Conservation (phyloP, 1,284 basidiomycete species). For the Trametes polyzona region DNA sequence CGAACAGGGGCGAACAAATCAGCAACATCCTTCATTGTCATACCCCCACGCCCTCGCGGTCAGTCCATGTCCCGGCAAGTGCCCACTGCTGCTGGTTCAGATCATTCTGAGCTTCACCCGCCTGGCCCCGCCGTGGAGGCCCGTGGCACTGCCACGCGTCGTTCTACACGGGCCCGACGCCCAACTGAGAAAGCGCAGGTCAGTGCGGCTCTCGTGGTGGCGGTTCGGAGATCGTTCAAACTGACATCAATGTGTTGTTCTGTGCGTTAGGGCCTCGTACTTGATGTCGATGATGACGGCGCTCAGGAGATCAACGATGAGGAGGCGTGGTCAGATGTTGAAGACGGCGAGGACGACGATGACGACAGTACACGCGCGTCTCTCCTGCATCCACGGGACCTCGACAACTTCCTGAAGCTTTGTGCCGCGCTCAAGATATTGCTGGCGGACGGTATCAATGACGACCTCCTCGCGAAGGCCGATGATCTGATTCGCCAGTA, state of each 20-base stretch:
- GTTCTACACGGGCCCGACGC: not conserved
- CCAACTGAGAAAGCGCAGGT: not conserved
- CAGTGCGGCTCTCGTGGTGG: no score
- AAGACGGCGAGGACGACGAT: constrained; percentile 4
- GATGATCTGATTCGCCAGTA: constrained; percentile 30
- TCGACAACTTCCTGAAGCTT: constrained; percentile 32
- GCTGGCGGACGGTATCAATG: constrained; percentile 14
- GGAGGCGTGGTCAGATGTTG: not conserved
- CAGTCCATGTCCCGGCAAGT: no score
- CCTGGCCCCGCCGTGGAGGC: no score
- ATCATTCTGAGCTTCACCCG: not conserved
- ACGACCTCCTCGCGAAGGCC: constrained; percentile 18
- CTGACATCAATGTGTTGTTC: not conserved
- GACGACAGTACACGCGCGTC: not conserved
- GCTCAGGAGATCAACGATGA: not conserved
- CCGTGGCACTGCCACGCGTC: not conserved
- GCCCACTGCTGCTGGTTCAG: not conserved
- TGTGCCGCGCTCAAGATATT: constrained; percentile 25
- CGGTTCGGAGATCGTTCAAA: no score
- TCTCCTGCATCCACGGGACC: constrained; percentile 29
- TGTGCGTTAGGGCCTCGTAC: not conserved
- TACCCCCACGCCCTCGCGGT: no score
- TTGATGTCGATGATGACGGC: constrained; percentile 10
- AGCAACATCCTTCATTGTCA: no score
- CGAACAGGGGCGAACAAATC: no score